Evolutionary conservation across 2,329 filamentous ascomycete genomes (phyloP).

Genomic region (Hymenoscyphus albidus): DNA sequence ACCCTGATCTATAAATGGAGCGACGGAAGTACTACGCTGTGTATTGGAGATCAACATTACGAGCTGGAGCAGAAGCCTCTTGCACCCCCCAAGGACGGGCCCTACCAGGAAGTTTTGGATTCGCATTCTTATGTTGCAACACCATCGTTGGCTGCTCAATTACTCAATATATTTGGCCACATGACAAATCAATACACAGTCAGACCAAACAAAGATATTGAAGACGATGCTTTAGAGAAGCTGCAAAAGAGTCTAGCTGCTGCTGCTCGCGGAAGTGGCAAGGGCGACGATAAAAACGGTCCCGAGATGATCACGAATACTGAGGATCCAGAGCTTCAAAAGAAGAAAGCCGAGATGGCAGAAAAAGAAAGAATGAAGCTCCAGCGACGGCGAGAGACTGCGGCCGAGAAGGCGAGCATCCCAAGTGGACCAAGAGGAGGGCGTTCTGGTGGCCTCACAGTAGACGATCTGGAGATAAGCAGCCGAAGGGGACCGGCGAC

Average conservation of each 20-base stretch:
- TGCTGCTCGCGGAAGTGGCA: constrained; percentile 53
- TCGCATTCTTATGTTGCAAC: constrained; percentile 73
- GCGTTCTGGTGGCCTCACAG: constrained; percentile 56
- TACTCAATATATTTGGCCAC: constrained; percentile 71
- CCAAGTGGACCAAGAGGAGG: constrained; percentile 35
- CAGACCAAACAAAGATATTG: constrained; percentile 60
- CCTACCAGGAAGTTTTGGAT: constrained; percentile 65
- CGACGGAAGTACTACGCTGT: constrained; percentile 71
- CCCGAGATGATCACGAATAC: constrained; percentile 67
- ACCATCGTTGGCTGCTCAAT: constrained; percentile 62
- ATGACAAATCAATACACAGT: constrained; percentile 70
- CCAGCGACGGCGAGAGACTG: constrained; percentile 63
- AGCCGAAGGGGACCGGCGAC: constrained; percentile 46
- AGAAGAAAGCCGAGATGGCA: constrained; percentile 67
- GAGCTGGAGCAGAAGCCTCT: constrained; percentile 68
- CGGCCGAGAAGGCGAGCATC: constrained; percentile 53
- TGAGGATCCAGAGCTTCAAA: constrained; percentile 71
- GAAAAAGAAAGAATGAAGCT: constrained; percentile 70
- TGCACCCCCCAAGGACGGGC: constrained; percentile 54
- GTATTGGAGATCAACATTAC: constrained; percentile 73
- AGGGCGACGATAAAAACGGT: constrained; percentile 50
- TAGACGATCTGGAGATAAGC: constrained; percentile 64
- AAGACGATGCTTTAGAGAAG: constrained; percentile 67
- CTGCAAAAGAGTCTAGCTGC: constrained; percentile 65
- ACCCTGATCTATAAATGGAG: constrained; percentile 73